Conservation (phyloP, 768 basidiomycete genomes). For the Arthromyces matolae region DNA sequence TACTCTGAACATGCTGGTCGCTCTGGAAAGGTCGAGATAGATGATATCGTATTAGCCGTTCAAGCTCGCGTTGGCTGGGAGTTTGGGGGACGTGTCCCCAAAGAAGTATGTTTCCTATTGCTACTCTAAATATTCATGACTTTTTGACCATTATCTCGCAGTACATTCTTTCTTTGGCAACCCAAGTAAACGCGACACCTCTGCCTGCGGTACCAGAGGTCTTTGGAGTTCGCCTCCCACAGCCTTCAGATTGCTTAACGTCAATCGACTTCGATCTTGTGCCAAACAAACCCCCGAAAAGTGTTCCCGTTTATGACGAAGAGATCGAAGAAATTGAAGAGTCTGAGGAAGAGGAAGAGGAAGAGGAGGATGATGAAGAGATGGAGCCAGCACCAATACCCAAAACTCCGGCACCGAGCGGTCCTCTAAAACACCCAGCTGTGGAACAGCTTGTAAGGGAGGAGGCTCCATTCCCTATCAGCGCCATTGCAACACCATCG, state of each 20-base stretch:
- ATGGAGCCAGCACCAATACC: conserved; percentile 67
- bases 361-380: conserved; percentile 59
- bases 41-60: conserved; percentile 76
- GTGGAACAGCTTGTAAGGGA: conserved; percentile 36
- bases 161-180: conserved; percentile 77
- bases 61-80: conserved; percentile 93
- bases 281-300: conserved; percentile 80
- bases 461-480: conserved; percentile 56
- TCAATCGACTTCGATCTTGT: conserved; percentile 83
- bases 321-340: conserved; percentile 82
- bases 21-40: conserved; percentile 75
- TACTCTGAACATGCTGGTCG: conserved; percentile 86
- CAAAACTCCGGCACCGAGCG: conserved; percentile 21
- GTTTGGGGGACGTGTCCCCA: conserved; percentile 83
- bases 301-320: conserved; percentile 71
- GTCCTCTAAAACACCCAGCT: conserved; percentile 25
- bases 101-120: conserved; percentile 58
- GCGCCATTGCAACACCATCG: conserved; percentile 59
- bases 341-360: conserved; percentile 61
- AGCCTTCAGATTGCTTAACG: conserved; percentile 65
- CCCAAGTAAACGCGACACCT: conserved; percentile 77
- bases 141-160: conserved; percentile 23
- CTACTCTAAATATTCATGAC: neutral
- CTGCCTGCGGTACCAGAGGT: conserved; percentile 85
- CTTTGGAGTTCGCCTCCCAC: conserved; percentile 82